phyloP scores from a whole-genome alignment of 306 rosid species.

The Glycyrrhiza uralensis region DNA sequence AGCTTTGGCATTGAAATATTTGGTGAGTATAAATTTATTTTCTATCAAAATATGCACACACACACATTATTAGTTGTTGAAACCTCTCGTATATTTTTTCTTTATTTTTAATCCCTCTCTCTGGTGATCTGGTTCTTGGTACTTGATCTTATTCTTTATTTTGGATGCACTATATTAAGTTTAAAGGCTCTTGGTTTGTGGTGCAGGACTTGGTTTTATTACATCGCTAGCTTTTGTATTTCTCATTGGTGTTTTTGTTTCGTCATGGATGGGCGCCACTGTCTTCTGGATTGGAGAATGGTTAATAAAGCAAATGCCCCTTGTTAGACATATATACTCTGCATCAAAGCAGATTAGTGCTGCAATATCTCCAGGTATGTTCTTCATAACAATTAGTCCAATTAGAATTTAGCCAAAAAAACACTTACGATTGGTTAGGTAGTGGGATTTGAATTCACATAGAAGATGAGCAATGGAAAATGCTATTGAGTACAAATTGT shows the following conservation, averaged over 20 bases:
- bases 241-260: conserved; percentile 80
- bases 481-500: neutral
- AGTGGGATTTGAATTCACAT: neutral
- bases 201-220: conserved; percentile 88
- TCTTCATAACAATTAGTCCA: conserved; percentile 1
- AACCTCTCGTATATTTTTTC: neutral
- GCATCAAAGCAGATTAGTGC: conserved; percentile 94
- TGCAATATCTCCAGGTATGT: conserved; percentile 84
- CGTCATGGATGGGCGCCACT: conserved; percentile 90
- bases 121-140: neutral
- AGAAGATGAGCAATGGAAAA: neutral
- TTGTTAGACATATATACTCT: conserved; percentile 80
- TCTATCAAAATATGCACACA: neutral
- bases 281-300: conserved; percentile 87
- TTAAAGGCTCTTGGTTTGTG: conserved; percentile 34
- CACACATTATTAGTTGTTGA: neutral
- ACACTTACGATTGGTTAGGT: neutral
- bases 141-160: neutral
- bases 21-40: conserved; percentile 46
- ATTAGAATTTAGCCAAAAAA: neutral
- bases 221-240: conserved; percentile 81
- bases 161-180: neutral
- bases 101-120: neutral
- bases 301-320: conserved; percentile 89
- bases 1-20: conserved; percentile 83